Conservation (phyloP, 495 filamentous ascomycete genomes). For the Coniosporium apollinis region DNA sequence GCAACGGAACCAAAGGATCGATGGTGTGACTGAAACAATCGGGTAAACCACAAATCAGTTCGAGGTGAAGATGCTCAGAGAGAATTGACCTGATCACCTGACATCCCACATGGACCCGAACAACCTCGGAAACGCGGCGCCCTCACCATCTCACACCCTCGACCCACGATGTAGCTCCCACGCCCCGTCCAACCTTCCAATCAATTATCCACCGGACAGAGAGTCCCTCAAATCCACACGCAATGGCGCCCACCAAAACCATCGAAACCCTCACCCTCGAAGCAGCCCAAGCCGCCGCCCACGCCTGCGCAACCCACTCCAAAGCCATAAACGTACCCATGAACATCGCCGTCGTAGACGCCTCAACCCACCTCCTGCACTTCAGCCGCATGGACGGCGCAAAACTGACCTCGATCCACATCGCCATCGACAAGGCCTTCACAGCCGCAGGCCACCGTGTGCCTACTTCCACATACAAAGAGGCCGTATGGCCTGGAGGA, state of each 20-base stretch:
- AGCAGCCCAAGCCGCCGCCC: constrained; percentile 19
- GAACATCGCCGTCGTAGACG: constrained; percentile 26
- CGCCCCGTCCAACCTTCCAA: too few relatives aligned
- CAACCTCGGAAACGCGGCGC: too few relatives aligned
- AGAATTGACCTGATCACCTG: too few relatives aligned
- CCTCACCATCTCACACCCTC: too few relatives aligned
- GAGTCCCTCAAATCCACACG: too few relatives aligned
- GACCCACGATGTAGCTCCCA: too few relatives aligned
- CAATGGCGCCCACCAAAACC: constrained; percentile 11
- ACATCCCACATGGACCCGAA: too few relatives aligned
- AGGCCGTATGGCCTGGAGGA: constrained; percentile 22
- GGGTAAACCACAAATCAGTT: too few relatives aligned
- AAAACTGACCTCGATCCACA: constrained; percentile 24
- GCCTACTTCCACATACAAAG: constrained; percentile 20
- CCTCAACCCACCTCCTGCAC: constrained; percentile 18
- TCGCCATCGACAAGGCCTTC: constrained; percentile 27
- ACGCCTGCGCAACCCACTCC: constrained; percentile 17
- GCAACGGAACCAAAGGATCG: too few relatives aligned
- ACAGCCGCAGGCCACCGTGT: constrained; percentile 24
- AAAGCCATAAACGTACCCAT: constrained; percentile 18
- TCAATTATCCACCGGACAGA: too few relatives aligned
- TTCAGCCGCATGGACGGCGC: constrained; percentile 25
- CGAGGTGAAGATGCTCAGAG: too few relatives aligned
- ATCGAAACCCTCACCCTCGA: constrained; percentile 18
- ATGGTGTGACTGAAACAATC: too few relatives aligned